Evolutionary conservation across 1,284 basidiomycete species (phyloP).

Genomic region (Chalciporus sp.): DNA sequence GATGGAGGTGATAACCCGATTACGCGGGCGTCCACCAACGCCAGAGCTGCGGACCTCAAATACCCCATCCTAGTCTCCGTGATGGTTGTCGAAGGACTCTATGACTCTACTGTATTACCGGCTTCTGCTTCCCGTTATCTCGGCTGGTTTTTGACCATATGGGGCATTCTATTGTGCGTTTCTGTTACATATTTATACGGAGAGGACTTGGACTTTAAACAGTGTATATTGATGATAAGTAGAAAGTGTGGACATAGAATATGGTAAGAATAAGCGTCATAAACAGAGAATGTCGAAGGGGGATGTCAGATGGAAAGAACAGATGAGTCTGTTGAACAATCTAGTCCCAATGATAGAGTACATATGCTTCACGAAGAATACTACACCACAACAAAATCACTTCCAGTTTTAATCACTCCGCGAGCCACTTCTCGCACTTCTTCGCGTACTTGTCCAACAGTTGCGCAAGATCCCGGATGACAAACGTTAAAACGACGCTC

Average conservation of each 20-base stretch:
- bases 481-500: conserved; percentile 87
- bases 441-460: conserved; percentile 92
- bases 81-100: neutral
- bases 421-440: conserved; percentile 87
- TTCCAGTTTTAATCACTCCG: conserved; percentile 51
- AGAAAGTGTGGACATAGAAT: conserved; percentile 19
- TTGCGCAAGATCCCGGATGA: conserved; percentile 82
- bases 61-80: neutral
- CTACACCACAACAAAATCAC: conserved; percentile 32
- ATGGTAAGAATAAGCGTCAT: conserved; percentile 15
- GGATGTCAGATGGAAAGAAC: conserved; percentile 29
- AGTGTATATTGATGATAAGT: conserved; percentile 23
- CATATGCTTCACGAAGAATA: conserved; percentile 34
- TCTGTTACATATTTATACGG: neutral
- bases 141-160: neutral
- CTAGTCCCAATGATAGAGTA: conserved; percentile 46
- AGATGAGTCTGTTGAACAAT: conserved; percentile 34
- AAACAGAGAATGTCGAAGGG: conserved; percentile 7
- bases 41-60: conserved; percentile 38
- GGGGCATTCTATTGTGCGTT: neutral
- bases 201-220: conserved; percentile 17
- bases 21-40: conserved; percentile 52
- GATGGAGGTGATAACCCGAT: conserved; percentile 56
- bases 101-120: neutral
- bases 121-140: neutral